Percentiles rank a stretch among this genome's conserved stretches.
Conservation (phyloP, 2,329 filamentous ascomycete species). For the Fusarium sp. region DNA sequence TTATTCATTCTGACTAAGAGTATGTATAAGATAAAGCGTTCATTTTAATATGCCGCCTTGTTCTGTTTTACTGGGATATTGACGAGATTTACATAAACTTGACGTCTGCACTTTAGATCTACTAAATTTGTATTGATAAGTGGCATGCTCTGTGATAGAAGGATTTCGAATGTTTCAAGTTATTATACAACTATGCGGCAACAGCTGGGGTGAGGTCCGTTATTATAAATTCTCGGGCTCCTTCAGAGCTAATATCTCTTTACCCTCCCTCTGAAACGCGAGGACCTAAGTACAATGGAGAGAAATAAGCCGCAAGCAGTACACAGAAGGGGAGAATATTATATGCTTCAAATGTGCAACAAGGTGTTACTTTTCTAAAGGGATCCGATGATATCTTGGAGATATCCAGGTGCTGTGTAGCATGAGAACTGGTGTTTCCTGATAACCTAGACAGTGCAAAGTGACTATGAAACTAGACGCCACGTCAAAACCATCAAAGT, state of each 20-base stretch:
- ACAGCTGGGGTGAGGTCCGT: not conserved
- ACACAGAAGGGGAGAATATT: not conserved
- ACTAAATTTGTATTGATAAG: not conserved
- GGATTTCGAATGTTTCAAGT: too few relatives aligned
- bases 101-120: too few relatives aligned
- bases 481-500: conserved; percentile 65
- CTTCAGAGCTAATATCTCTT: too few relatives aligned
- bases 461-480: conserved; percentile 47
- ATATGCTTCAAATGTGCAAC: not conserved
- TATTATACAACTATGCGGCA: not conserved
- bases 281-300: not conserved
- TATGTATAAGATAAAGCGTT: not conserved
- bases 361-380: not conserved
- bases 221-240: not conserved
- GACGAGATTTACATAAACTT: not conserved
- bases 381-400: not conserved
- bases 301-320: too few relatives aligned
- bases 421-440: not conserved
- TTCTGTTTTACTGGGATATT: not conserved
- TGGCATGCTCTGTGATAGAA: not conserved
- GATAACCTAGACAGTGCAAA: not conserved
- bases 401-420: not conserved
- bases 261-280: not conserved
- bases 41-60: not conserved
- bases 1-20: not conserved